Conservation (phyloP, 2,329 filamentous ascomycete species). For the Chaetomium olivaceum region DNA sequence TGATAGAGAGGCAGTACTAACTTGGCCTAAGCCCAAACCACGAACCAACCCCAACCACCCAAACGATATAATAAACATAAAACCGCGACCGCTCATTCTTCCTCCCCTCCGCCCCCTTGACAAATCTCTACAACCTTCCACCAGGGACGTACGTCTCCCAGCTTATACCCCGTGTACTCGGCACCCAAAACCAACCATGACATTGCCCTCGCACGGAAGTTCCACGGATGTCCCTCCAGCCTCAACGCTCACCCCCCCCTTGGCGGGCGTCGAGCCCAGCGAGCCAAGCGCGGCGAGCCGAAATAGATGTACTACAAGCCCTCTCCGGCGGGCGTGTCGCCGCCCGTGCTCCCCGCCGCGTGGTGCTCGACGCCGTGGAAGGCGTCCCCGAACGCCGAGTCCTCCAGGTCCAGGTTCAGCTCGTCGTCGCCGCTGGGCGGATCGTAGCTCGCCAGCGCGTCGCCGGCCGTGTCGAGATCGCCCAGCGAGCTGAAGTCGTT, state of each 20-base stretch:
- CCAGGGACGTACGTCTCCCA: no score
- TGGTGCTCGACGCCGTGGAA: conserved; percentile 63
- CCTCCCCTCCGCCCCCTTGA: neutral
- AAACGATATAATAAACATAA: neutral
- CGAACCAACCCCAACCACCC: neutral
- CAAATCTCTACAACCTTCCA: neutral
- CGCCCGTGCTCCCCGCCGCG: conserved; percentile 19
- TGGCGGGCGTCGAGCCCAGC: neutral
- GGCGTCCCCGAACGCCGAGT: conserved; percentile 81
- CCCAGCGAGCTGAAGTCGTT: conserved; percentile 65
- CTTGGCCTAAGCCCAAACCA: neutral
- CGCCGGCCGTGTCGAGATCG: conserved; percentile 69
- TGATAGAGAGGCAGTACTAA: neutral
- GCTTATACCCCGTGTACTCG: neutral
- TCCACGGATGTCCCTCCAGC: no score
- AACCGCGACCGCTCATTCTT: no score
- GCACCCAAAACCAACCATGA: neutral
- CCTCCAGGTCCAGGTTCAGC: conserved; percentile 66
- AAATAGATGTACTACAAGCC: conserved; percentile 13
- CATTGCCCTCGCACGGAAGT: neutral
- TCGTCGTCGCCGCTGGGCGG: conserved; percentile 43
- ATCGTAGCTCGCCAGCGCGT: conserved; percentile 68
- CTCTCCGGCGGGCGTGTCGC: conserved; percentile 25
- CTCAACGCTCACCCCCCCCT: no score
- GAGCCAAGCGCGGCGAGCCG: neutral